These are phyloP conservation scores for Pseudovirgaria hyperparasitica DNA, from an alignment of 2,329 filamentous ascomycete species.

Conservation along the genomic window DNA sequence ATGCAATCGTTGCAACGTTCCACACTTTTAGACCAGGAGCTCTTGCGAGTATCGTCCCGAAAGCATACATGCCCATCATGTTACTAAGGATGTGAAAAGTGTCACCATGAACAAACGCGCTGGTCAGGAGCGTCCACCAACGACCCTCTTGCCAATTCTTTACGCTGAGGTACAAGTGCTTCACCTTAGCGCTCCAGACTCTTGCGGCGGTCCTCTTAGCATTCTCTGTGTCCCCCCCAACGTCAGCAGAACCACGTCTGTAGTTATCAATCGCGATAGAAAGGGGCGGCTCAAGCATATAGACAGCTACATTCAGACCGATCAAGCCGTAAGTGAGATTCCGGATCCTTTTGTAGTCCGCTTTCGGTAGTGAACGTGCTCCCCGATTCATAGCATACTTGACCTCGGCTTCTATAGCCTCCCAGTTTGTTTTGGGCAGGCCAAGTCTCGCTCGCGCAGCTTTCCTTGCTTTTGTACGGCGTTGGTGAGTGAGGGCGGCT, in stretches of 20 bases:
- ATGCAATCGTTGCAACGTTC: constrained; percentile 13
- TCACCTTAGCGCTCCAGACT: background rate
- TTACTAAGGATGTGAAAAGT: constrained; percentile 27
- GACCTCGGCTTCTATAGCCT: constrained; percentile 1
- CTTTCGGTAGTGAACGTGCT: background rate
- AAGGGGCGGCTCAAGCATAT: background rate
- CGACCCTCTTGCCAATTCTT: constrained; percentile 14
- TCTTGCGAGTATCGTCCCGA: constrained; percentile 20
- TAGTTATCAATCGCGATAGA: background rate
- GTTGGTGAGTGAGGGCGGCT: too few relatives aligned
- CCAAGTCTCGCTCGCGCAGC: too few relatives aligned
- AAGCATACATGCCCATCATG: constrained; percentile 26
- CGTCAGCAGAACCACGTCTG: background rate
- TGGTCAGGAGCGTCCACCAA: constrained; percentile 27
- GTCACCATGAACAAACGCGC: constrained; percentile 25
- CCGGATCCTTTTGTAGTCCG: constrained; percentile 6
- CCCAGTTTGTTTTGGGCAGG: background rate
- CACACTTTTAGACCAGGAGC: constrained; percentile 17
- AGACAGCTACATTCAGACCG: constrained; percentile 22
- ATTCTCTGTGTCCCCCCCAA: too few relatives aligned
- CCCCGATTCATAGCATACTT: constrained; percentile 1
- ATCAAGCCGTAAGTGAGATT: constrained; percentile 23
- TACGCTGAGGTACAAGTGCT: constrained; percentile 21
- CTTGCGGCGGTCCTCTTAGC: background rate
- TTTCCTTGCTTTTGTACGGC: background rate